Percentiles rank a stretch among this genome's conserved stretches.
Conservation (phyloP, 78 protist genomes). For the Monosiga brevicollis region DNA sequence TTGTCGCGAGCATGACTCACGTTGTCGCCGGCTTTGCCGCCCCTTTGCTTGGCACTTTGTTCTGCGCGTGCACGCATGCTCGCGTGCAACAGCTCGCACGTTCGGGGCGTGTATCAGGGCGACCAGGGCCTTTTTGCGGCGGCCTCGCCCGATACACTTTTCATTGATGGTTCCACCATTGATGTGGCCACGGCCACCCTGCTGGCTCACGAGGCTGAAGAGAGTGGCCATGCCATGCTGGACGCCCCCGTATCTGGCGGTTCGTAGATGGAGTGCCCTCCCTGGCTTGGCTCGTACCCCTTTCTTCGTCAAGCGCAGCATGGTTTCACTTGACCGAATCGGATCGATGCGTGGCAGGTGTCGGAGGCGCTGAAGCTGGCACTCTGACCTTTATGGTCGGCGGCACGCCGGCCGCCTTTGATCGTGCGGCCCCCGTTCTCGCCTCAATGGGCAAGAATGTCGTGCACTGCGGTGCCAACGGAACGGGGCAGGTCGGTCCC, state of each 20-base stretch:
- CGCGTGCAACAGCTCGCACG: constrained; percentile 36
- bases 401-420: constrained; percentile 47
- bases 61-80: background rate
- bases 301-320: background rate
- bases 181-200: constrained; percentile 55
- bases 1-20: background rate
- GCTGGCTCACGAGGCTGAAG: constrained; percentile 20
- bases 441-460: constrained; percentile 71
- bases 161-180: constrained; percentile 74
- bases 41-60: background rate
- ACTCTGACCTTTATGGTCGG: constrained; percentile 90
- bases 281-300: background rate
- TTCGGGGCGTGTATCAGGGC: constrained; percentile 51
- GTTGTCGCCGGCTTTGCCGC: background rate
- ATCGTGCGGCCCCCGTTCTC: constrained; percentile 45
- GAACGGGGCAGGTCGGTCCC: constrained; percentile 61
- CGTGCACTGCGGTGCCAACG: constrained; percentile 73
- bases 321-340: background rate
- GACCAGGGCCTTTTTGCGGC: constrained; percentile 9
- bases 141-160: constrained; percentile 18
- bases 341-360: constrained; percentile 6
- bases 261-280: background rate
- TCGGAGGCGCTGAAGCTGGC: constrained; percentile 75
- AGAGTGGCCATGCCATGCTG: constrained; percentile 24
- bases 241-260: constrained; percentile 89